Base-by-base conservation (phyloP, 768 basidiomycete species). In the Boletellus ananiceps region DNA sequence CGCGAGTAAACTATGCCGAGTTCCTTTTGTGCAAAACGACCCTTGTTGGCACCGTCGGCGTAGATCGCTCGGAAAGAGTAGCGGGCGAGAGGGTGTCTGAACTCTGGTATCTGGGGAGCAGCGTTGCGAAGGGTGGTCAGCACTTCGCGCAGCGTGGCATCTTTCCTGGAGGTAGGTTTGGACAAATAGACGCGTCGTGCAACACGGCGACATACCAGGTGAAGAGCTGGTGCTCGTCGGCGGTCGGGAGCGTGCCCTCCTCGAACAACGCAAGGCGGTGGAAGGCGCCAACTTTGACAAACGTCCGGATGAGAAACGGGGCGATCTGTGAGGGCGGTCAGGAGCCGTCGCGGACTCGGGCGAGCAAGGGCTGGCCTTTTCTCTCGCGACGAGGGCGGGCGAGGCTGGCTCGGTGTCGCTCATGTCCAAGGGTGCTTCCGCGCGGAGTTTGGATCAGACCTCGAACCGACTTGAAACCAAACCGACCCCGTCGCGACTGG, bases 41-140 rank as follows among this genome's bases (percentile, higher is more conserved):
- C 88, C 55, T 84, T 82, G 65, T 80, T 81, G 6, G 79, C 75
- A 8, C 82, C 73, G 63, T 90, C 89, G 4, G 86, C 86, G 54
- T 84, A 90, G 42, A 91, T 79, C 8, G 86, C 81, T 34, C 84
- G 79, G 75, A 92, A 92, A 8, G 82, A 80, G 68, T 86, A 92
- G 19, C 86, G 82, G 0, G 86, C 88, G 32, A 89, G 81, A 5
- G 89, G 87, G 63, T 91, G 88, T 44, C 83, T 81, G 66, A 86
- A 84, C 70, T 90, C 88, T 21, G 79, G 69, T 31, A 82, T 72
- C 44, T 75, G 75, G 4, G 88, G 85, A 3, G 85, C 81, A 21
- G 81, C 75, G 57, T 80, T 80, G 61, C 89, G 86, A 3, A 92
- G 78, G 16, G 83, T 85, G 3, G 86, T 86, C 48, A 92, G 66